Percentiles rank a stretch among this genome's conserved stretches.
Evolutionary conservation across 1,139 yeast genomes (phyloP).

Genomic region (Lodderomyces parapsilosis): DNA sequence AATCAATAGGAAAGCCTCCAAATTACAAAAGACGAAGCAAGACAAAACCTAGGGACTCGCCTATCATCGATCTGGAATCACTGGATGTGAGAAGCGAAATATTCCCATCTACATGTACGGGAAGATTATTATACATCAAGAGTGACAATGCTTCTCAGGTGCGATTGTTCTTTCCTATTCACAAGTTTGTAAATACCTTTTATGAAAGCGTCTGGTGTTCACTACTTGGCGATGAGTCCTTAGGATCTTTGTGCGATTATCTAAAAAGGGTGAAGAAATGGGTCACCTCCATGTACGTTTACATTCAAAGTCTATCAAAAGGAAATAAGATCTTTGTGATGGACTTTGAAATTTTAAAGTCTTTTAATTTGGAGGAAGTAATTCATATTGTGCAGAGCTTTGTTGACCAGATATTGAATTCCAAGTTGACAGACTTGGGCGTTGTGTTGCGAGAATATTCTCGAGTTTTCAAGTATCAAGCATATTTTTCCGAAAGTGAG

Average conservation of each 20-base stretch:
- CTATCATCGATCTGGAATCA: conserved; percentile 23
- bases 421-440: conserved; percentile 7
- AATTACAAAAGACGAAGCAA: neutral
- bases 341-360: conserved; percentile 44
- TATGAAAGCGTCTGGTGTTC: conserved; percentile 51
- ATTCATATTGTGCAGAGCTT: conserved; percentile 26
- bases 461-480: conserved; percentile 44
- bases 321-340: conserved; percentile 35
- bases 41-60: neutral
- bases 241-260: conserved; percentile 41
- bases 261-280: conserved; percentile 23
- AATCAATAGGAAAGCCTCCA: neutral
- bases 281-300: conserved; percentile 25
- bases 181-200: conserved; percentile 15
- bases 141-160: conserved; percentile 15
- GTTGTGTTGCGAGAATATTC: conserved; percentile 42
- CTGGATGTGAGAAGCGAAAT: conserved; percentile 15
- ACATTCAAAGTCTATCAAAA: conserved; percentile 33
- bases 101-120: neutral
- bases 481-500: conserved; percentile 32
- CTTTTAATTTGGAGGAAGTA: conserved; percentile 12
- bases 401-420: conserved; percentile 16
- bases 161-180: conserved; percentile 41
- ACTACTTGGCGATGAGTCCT: conserved; percentile 59
- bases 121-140: conserved; percentile 13